These are phyloP conservation scores for Iris macrosiphon DNA, from an alignment of 106 monocot species.

Conservation along the genomic window DNA sequence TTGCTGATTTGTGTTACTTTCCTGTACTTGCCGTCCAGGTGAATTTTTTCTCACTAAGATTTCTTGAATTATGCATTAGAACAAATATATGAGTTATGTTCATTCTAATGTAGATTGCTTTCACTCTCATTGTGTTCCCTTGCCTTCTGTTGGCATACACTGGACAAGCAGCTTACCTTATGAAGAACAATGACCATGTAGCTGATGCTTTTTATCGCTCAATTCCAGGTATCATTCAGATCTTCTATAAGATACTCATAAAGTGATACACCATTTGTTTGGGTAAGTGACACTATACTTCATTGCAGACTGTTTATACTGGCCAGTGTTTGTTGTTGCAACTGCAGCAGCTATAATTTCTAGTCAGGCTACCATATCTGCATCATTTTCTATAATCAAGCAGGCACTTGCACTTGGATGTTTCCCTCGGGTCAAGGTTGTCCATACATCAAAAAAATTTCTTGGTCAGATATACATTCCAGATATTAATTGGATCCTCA, in stretches of 20 bases:
- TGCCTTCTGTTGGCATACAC: conserved; percentile 57
- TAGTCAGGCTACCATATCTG: conserved; percentile 71
- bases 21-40: conserved; percentile 59
- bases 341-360: conserved; percentile 50
- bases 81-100: not conserved
- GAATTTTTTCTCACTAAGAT: not conserved
- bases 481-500: conserved; percentile 63
- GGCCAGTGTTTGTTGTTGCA: conserved; percentile 58
- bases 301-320: conserved; percentile 41
- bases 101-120: conserved; percentile 56
- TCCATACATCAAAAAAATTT: conserved; percentile 65
- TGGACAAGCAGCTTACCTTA: conserved; percentile 67
- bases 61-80: not conserved
- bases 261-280: not conserved
- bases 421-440: conserved; percentile 58
- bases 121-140: conserved; percentile 55
- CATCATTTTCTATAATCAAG: conserved; percentile 63
- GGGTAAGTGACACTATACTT: not conserved
- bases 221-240: conserved; percentile 41
- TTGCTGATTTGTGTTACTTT: conserved; percentile 65
- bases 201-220: conserved; percentile 50
- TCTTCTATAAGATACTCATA: not conserved
- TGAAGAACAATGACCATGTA: conserved; percentile 33
- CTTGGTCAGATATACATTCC: conserved; percentile 63
- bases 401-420: conserved; percentile 65